Base-by-base conservation (phyloP, 805 yeast genomes). In the Helenozyma rhizophorensis region DNA sequence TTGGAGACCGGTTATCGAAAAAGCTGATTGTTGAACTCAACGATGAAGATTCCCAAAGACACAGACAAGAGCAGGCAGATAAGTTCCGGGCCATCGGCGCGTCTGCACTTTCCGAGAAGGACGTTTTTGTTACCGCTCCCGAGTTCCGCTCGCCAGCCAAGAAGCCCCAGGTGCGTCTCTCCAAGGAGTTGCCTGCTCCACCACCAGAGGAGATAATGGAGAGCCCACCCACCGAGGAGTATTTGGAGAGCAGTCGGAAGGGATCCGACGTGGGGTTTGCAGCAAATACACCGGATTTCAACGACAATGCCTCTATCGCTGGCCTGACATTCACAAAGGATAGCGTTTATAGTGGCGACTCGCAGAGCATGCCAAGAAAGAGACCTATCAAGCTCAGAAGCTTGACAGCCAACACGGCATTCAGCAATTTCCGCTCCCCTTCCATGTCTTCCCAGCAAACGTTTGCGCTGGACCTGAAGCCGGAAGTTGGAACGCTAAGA, bases 351-450 rank as follows among this genome's bases (percentile, higher is more conserved):
- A 21, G 26, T 16, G 6, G 5, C 13, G 26, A 24, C 13, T 9
- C 16, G 6, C 26, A 28, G 11, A 11, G 11, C 16, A 19, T 4
- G 7, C 31, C 27, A 18, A 17, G 15, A 14, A 33, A 32, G 13
- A 12, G 28, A 3, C 23, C 38, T 2, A 29, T 45, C 19, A 37
- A 36, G 19, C 30, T 43, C 25, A 36, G 28, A 14, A 39, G 61
- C 9, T 49, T 62, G 33, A 56, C 54, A 1, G 54, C 56, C 26
- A 63, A 63, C 32, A 63, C 68, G 2, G 67, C 62, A 1, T 63
- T 58, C 46, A 59, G 48, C 39, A 58, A 56, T 23, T 60, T 63
- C 25, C 51, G 63, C 36, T 33, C 40, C 7, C 23, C 30, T n/a
- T 28, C 42, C 4, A 19, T 27, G 6, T 23, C 36, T 15, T 22